Evolutionary conservation across 768 basidiomycete genomes (phyloP).

Genomic region (Naganishia randhawae): DNA sequence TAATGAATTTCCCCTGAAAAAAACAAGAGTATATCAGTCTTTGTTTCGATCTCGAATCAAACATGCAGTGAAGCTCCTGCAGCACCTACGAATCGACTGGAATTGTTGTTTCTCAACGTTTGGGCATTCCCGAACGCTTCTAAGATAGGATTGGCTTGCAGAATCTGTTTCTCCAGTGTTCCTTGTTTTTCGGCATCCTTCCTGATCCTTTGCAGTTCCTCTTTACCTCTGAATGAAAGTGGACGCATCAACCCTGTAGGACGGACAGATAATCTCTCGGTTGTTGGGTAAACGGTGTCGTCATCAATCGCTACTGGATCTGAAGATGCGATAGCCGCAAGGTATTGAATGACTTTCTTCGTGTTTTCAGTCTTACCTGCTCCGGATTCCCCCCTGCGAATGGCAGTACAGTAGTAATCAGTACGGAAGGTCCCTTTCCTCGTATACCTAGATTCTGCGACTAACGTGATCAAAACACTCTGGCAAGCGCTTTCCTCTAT

Average conservation of each 20-base stretch:
- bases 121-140: constrained; percentile 99
- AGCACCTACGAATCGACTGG: constrained; percentile 70
- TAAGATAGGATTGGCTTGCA: constrained; percentile 94
- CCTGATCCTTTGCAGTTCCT: constrained; percentile 38
- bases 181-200: constrained; percentile 56
- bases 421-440: constrained; percentile 22
- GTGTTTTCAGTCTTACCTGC: constrained; percentile 97
- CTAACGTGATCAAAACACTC: constrained; percentile 95
- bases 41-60: not conserved
- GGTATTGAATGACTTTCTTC: constrained; percentile 98
- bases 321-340: constrained; percentile 84
- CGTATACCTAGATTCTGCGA: constrained; percentile 34
- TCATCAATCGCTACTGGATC: constrained; percentile 51
- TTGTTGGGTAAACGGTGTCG: not conserved
- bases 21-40: not conserved
- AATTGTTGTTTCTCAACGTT: constrained; percentile 97
- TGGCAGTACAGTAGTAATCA: not conserved
- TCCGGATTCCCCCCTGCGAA: constrained; percentile 84
- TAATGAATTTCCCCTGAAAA: constrained; percentile 78
- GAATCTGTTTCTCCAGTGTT: constrained; percentile 87
- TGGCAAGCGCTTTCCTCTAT: constrained; percentile 95
- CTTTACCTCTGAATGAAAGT: constrained; percentile 60
- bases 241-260: constrained; percentile 58
- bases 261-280: constrained; percentile 51
- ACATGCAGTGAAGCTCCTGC: not conserved